These are phyloP conservation scores for Colletotrichum sp. DNA, from an alignment of 2,329 filamentous ascomycete genomes.

Conservation along the genomic window DNA sequence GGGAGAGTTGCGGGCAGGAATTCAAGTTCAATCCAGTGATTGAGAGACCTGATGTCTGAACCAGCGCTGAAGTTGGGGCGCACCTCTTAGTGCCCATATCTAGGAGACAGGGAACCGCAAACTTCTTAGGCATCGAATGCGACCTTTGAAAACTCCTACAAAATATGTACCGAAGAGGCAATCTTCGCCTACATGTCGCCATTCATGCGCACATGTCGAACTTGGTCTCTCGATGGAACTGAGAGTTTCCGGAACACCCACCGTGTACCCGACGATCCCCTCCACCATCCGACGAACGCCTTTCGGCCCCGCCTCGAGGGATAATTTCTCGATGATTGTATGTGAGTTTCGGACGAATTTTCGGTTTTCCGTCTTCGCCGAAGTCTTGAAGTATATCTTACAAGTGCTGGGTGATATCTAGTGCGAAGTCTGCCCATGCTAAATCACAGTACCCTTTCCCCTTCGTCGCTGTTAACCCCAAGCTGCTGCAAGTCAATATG, in stretches of 20 bases:
- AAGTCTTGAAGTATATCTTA: not conserved
- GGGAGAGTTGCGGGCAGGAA: not conserved
- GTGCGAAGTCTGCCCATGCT: not conserved
- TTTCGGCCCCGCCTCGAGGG: not conserved
- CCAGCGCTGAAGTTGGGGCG: not conserved
- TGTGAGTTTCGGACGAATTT: not conserved
- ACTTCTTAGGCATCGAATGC: too few relatives aligned
- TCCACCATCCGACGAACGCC: not conserved
- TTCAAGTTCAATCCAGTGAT: not conserved
- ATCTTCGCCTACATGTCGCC: not conserved
- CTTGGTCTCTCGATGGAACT: too few relatives aligned
- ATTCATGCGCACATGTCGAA: not conserved
- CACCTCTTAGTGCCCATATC: too few relatives aligned
- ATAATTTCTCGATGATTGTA: not conserved
- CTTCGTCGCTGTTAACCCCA: not conserved
- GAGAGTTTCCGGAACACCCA: not conserved
- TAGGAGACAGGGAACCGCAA: too few relatives aligned
- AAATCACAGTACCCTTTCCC: fast-evolving
- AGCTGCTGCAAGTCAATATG: not conserved
- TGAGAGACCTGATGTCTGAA: not conserved
- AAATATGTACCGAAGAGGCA: fast-evolving
- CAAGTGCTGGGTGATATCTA: not conserved
- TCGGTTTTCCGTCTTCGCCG: not conserved
- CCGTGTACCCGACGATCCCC: not conserved
- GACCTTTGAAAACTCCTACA: fast-evolving